Base-by-base conservation (phyloP, 2,329 filamentous ascomycete genomes). In the Aspergillus uvarum region DNA sequence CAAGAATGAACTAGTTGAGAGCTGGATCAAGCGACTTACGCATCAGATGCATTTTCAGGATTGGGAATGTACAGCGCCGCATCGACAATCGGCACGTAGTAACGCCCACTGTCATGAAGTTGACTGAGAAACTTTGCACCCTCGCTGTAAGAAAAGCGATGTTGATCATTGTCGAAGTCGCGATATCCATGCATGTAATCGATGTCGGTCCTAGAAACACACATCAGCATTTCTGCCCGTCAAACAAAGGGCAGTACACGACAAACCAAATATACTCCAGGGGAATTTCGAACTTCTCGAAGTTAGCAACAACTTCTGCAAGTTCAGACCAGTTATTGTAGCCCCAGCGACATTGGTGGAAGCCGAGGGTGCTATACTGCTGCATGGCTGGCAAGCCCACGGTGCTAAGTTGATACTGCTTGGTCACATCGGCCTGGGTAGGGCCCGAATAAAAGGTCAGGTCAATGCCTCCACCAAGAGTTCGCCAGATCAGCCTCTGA, bases 301-400 rank as follows among this genome's bases (percentile, higher is more conserved):
- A 85, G 54, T 79, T 81, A 51, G 82, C 75, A 32, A 85, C 78
- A 11, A 85, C 80, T 64, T 83, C 83, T 63, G 88, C 82, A 3
- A 91, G 70, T 29, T 85, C 81, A 1, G 85, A 83, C 86, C 89
- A 92, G 67, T 90, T 91, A 44, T 82, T 78, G 72, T 95, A 95
- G 0, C 91, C 91, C 87, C 91, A 95, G 60, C 90, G 83, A 67
- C 90, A 94, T 72, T 96, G 91, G 65, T 96, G 91, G 71, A 84
- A 94, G 0, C 92, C 92, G 61, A 96, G 86, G 0, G 88, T 86
- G 81, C 86, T 94, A 77, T 95, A 95, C 65, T 90, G 87, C 70
- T 93, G 89, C 85, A 94, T 87, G 0, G 87, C 87, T 1, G 91
- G 90, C 5, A 90, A 77, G 0, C 91, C 90, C 54, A 88, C 80